Conservation (phyloP, 2,329 filamentous ascomycete species). For the Colletotrichum brevisporum region DNA sequence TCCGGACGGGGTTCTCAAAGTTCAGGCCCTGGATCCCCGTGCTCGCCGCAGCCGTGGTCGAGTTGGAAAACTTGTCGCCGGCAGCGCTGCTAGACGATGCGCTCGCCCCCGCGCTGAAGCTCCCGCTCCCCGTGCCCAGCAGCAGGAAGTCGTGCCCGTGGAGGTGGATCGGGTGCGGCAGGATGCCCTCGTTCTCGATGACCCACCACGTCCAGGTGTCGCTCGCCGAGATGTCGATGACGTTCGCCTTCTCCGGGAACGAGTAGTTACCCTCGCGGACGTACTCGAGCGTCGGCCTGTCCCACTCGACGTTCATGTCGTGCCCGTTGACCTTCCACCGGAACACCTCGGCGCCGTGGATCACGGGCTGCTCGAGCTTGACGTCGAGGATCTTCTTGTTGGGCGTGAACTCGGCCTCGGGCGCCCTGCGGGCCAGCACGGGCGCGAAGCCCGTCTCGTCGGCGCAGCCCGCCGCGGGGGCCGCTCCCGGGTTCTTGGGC, state of each 20-base stretch:
- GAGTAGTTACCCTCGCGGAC: constrained; percentile 41
- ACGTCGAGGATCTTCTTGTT: constrained; percentile 44
- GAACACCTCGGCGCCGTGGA: constrained; percentile 40
- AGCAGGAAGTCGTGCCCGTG: constrained; percentile 59
- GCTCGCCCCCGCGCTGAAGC: constrained; percentile 33
- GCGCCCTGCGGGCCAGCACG: constrained; percentile 45
- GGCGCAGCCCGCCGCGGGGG: constrained; percentile 40
- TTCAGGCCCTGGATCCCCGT: constrained; percentile 47
- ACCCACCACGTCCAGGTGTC: constrained; percentile 51
- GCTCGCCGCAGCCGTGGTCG: constrained; percentile 16
- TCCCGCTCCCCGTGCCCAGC: constrained; percentile 44
- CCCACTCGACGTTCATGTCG: constrained; percentile 55
- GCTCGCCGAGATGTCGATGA: constrained; percentile 40
- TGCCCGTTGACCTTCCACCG: constrained; percentile 51
- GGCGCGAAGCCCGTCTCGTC: constrained; percentile 43
- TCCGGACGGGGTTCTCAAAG: constrained; percentile 58
- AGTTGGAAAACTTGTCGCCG: background rate
- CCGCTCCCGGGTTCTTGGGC: constrained; percentile 48
- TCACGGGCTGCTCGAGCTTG: constrained; percentile 38
- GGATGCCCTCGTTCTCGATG: constrained; percentile 46
- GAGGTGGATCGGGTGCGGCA: constrained; percentile 63
- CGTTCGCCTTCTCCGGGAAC: constrained; percentile 42
- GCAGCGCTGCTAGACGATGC: no score
- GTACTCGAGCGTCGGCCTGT: constrained; percentile 53
- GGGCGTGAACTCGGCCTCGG: constrained; percentile 45